These are phyloP conservation scores for Limnomonas spitsbergensis DNA, from an alignment of 139 green algal genomes.

Conservation along the genomic window DNA sequence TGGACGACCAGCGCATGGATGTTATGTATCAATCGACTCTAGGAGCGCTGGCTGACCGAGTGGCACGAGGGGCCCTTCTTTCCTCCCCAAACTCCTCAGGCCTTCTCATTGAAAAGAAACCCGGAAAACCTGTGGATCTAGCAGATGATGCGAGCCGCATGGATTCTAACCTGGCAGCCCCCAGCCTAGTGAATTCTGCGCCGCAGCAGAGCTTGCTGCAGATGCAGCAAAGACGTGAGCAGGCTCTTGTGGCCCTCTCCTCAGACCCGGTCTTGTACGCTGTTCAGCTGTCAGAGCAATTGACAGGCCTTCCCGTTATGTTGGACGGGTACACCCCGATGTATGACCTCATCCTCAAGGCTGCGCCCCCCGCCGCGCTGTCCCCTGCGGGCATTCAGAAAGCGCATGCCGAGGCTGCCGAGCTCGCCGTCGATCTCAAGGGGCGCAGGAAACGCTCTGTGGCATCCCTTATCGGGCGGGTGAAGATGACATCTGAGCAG, in stretches of 20 bases:
- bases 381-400: conserved; percentile 36
- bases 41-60: no score
- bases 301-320: conserved; percentile 33
- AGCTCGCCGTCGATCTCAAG: conserved; percentile 35
- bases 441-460: conserved; percentile 36
- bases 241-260: neutral
- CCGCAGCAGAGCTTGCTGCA: no score
- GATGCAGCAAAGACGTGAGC: neutral
- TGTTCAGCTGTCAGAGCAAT: conserved; percentile 24
- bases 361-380: conserved; percentile 42
- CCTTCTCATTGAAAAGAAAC: no score
- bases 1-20: conserved; percentile 32
- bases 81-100: no score
- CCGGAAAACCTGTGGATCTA: no score
- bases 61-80: no score
- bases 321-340: conserved; percentile 28
- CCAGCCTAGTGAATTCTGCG: no score
- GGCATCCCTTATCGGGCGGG: conserved; percentile 41
- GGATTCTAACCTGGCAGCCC: no score
- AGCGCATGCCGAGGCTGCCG: conserved; percentile 37
- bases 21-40: conserved; percentile 15
- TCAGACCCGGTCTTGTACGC: conserved; percentile 33
- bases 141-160: no score
- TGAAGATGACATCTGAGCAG: conserved; percentile 40
- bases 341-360: conserved; percentile 40